These are phyloP conservation scores for Aspergillus indologenus DNA, from an alignment of 495 filamentous ascomycete species.

Conservation along the genomic window DNA sequence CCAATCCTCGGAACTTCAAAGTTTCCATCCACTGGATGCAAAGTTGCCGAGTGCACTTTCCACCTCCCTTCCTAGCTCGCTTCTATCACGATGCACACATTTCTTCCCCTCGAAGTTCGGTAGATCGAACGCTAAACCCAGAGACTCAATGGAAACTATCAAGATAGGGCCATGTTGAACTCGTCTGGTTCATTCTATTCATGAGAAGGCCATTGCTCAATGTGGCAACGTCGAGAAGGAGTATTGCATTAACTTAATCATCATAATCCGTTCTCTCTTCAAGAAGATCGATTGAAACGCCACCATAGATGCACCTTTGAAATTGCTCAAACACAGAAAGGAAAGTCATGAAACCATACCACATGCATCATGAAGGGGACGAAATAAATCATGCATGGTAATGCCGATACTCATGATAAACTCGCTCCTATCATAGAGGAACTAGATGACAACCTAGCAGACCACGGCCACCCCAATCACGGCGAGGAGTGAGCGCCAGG, in stretches of 20 bases:
- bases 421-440: conserved; percentile 48
- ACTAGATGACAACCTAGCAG: conserved; percentile 85
- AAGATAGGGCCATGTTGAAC: too few relatives aligned
- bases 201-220: too few relatives aligned
- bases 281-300: conserved; percentile 3
- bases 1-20: too few relatives aligned
- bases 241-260: neutral
- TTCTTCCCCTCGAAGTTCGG: too few relatives aligned
- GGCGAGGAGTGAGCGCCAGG: conserved; percentile 67
- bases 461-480: conserved; percentile 85
- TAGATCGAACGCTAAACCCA: too few relatives aligned
- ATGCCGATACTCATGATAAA: neutral
- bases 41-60: too few relatives aligned
- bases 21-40: too few relatives aligned
- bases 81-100: too few relatives aligned
- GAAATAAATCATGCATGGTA: neutral
- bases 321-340: conserved; percentile 3
- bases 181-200: too few relatives aligned
- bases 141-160: too few relatives aligned
- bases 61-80: too few relatives aligned
- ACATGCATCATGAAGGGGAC: conserved; percentile 14
- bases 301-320: neutral
- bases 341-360: conserved; percentile 19
- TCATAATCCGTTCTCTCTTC: neutral
- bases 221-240: too few relatives aligned